Conservation (phyloP, 148 eudicot species). For the Fagopyrum homotropicum region DNA sequence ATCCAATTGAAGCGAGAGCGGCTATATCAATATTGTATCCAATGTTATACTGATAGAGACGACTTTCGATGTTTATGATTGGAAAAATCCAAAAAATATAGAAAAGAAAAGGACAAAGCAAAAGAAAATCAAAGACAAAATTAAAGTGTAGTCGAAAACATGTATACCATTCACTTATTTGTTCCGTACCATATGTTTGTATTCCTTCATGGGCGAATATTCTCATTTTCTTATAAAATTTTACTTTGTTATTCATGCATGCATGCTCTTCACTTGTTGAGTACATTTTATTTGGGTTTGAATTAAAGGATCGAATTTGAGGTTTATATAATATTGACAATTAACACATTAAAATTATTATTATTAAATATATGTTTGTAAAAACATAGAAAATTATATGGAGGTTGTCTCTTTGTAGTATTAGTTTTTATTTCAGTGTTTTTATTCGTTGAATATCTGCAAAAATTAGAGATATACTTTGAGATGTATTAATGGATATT, state of each 20-base stretch:
- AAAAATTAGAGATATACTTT: too few relatives aligned
- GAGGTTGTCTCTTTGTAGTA: too few relatives aligned
- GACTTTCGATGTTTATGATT: background rate
- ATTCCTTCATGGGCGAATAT: background rate
- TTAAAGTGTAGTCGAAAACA: background rate
- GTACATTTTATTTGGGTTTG: background rate
- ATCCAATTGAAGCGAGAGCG: background rate
- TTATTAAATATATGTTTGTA: too few relatives aligned
- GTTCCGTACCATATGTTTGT: background rate
- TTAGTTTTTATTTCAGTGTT: too few relatives aligned
- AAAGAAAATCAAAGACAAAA: background rate
- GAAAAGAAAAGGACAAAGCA: background rate
- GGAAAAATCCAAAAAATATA: background rate
- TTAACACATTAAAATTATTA: too few relatives aligned
- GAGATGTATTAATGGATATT: too few relatives aligned
- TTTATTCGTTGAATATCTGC: too few relatives aligned
- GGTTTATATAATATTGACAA: background rate
- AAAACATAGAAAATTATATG: too few relatives aligned
- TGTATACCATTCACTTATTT: background rate
- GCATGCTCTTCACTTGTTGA: constrained; percentile 4
- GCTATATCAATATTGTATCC: background rate
- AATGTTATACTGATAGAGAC: background rate
- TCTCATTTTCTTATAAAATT: background rate
- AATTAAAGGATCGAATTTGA: background rate
- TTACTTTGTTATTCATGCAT: constrained; percentile 2